Evolutionary conservation across 768 basidiomycete genomes (phyloP).

Genomic region (Rhodotorula toruloides): DNA sequence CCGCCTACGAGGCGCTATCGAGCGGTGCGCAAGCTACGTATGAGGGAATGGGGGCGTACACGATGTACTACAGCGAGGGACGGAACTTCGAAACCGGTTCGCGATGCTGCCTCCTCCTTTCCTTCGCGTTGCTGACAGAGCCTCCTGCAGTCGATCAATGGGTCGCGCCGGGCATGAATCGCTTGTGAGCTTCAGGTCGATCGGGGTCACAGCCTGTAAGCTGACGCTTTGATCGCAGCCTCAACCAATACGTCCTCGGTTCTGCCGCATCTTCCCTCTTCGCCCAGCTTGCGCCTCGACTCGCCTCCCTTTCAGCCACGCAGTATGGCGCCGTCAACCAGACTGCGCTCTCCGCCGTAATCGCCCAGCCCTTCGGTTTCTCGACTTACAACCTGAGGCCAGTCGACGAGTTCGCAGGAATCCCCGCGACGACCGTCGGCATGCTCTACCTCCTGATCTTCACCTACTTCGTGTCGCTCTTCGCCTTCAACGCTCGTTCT

Average conservation of each 20-base stretch:
- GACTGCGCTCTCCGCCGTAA: conserved; percentile 13
- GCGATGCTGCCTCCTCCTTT: neutral
- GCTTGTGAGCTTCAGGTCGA: neutral
- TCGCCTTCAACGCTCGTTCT: conserved; percentile 5
- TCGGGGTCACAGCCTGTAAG: neutral
- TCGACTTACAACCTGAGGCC: conserved; percentile 44
- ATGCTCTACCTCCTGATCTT: conserved; percentile 41
- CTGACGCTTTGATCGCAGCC: neutral
- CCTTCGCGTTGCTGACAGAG: neutral
- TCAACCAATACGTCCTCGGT: neutral
- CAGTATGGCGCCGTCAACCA: conserved; percentile 5
- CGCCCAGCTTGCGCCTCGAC: neutral
- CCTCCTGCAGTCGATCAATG: conserved; percentile 10
- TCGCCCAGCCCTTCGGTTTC: conserved; percentile 42
- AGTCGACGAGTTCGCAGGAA: conserved; percentile 44
- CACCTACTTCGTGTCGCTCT: conserved; percentile 43
- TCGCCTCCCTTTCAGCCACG: neutral
- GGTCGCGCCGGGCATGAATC: conserved; percentile 17
- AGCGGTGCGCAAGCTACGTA: neutral
- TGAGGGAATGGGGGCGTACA: conserved; percentile 2
- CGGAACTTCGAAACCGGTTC: conserved; percentile 22
- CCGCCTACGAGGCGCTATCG: conserved; percentile 2
- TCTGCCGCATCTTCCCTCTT: conserved; percentile 7
- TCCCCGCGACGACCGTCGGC: conserved; percentile 24
- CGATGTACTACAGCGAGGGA: conserved; percentile 12